phyloP scores from a whole-genome alignment of 2,329 filamentous ascomycete genomes.

The Penicillium palitans region DNA sequence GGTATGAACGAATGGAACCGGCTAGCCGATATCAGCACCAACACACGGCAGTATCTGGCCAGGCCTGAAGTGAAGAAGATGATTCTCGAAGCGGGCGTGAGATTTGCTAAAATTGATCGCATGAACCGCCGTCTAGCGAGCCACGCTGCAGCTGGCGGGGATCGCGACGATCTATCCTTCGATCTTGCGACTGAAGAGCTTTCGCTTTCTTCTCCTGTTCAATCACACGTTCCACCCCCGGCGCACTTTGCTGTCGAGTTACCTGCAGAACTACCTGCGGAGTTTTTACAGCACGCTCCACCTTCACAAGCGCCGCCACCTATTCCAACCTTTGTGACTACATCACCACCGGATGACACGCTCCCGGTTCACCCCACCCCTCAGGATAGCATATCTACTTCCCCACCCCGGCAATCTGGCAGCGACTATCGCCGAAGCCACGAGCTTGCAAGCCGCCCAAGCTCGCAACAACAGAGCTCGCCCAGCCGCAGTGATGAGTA shows the following conservation, averaged over 20 bases:
- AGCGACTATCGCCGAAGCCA: conserved; percentile 41
- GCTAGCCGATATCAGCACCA: conserved; percentile 91
- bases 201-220: conserved; percentile 20
- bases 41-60: conserved; percentile 78
- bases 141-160: conserved; percentile 39
- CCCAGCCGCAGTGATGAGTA: conserved; percentile 41
- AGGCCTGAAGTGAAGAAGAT: conserved; percentile 73
- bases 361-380: conserved; percentile 33
- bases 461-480: conserved; percentile 31
- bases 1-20: conserved; percentile 98
- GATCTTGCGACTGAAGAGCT: conserved; percentile 33
- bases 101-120: conserved; percentile 78
- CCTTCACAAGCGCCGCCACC: conserved; percentile 20
- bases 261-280: conserved; percentile 61
- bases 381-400: conserved; percentile 26
- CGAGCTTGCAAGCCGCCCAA: conserved; percentile 32
- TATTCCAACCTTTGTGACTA: conserved; percentile 20
- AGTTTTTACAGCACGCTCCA: conserved; percentile 34
- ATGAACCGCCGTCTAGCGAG: conserved; percentile 69
- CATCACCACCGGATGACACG: conserved; percentile 32
- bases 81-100: conserved; percentile 73
- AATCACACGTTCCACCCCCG: conserved; percentile 41
- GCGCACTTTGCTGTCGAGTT: conserved; percentile 58
- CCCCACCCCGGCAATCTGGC: conserved; percentile 30
- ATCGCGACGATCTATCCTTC: conserved; percentile 29